Base-by-base conservation (phyloP, 768 basidiomycete species). In the Mycena galericulata region DNA sequence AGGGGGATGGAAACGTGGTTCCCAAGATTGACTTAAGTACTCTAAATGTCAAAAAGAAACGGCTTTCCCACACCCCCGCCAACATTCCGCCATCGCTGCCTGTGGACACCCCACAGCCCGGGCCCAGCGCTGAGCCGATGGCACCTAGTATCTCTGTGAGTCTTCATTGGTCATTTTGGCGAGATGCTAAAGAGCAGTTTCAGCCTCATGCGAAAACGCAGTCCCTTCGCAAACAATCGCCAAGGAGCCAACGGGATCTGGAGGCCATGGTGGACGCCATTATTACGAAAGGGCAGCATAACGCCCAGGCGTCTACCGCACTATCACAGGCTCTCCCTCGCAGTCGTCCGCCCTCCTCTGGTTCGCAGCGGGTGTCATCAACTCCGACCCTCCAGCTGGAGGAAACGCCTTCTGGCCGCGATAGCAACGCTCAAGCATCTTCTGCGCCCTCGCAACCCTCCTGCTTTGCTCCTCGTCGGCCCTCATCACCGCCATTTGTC, bases 231-330 rank as follows among this genome's bases (percentile, higher is more conserved):
- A 45, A 46, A 4, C 68, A 59, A n/a, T n/a, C n/a, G n/a, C n/a
- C n/a, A 46, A 22, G 49, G 3, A 60, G 53, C 56, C 41, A n/a
- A n/a, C n/a, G n/a, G n/a, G n/a, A n/a, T n/a, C n/a, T n/a, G n/a
- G n/a, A n/a, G n/a, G n/a, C n/a, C n/a, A n/a, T 69, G 10, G 68
- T 65, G 14, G 62, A 64, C 12, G 68, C 43, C 6, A 65, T 69
- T 26, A 69, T 64, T 22, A 49, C 49, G 5, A 49, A 50, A n/a
- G 68, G 57, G 50, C 34, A 69, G 27, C 68, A 55, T 26, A 65
- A 49, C 17, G 58, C 51, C 8, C 43, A 24, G 18, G 57, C 55
- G 18, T 20, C 45, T 10, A 12, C 53, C 5, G 26, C 41, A 7
- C 41, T 61, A 8, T 38, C 36, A n/a, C 57, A n/a, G 12, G 15